phyloP scores from a whole-genome alignment of 2,329 filamentous ascomycete species.

The Hirsutella rhossiliensis region DNA sequence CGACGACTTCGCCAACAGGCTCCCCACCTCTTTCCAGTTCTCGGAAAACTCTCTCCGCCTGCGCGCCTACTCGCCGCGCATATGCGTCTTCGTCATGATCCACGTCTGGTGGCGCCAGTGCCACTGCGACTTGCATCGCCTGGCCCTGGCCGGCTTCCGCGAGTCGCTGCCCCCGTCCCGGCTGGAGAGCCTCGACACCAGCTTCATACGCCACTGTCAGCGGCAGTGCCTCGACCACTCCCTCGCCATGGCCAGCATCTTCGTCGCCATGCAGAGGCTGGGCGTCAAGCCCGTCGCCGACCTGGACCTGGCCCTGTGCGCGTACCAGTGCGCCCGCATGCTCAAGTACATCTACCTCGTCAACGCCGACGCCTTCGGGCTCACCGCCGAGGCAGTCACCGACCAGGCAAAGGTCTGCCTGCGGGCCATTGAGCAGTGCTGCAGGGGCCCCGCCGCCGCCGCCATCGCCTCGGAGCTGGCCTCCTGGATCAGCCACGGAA shows the following conservation, averaged over 20 bases:
- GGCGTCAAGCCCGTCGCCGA: constrained; percentile 41
- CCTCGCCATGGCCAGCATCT: constrained; percentile 42
- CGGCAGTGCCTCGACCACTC: constrained; percentile 42
- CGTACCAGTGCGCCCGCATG: constrained; percentile 42
- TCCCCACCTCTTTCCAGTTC: constrained; percentile 44
- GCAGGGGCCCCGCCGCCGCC: constrained; percentile 35
- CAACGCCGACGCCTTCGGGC: constrained; percentile 27
- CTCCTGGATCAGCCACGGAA: constrained; percentile 34
- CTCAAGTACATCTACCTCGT: constrained; percentile 38
- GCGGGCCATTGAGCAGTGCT: constrained; percentile 37
- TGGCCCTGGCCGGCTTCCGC: constrained; percentile 37
- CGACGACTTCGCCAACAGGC: constrained; percentile 37
- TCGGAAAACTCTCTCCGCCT: constrained; percentile 43
- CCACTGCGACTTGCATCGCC: constrained; percentile 43
- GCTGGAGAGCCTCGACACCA: constrained; percentile 32
- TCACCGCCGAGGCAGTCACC: constrained; percentile 31
- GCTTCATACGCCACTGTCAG: constrained; percentile 36
- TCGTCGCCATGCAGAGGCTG: constrained; percentile 36
- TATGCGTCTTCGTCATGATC: constrained; percentile 48
- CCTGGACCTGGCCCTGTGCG: constrained; percentile 41
- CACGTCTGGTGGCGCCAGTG: constrained; percentile 49
- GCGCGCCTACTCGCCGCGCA: constrained; percentile 42
- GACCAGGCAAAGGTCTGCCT: constrained; percentile 40
- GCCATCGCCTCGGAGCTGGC: constrained; percentile 37
- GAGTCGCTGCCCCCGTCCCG: constrained; percentile 34